Percentiles rank a stretch among this genome's conserved stretches.
Conservation (phyloP, 23 red algal species). For the Gracilaria domingensis region DNA sequence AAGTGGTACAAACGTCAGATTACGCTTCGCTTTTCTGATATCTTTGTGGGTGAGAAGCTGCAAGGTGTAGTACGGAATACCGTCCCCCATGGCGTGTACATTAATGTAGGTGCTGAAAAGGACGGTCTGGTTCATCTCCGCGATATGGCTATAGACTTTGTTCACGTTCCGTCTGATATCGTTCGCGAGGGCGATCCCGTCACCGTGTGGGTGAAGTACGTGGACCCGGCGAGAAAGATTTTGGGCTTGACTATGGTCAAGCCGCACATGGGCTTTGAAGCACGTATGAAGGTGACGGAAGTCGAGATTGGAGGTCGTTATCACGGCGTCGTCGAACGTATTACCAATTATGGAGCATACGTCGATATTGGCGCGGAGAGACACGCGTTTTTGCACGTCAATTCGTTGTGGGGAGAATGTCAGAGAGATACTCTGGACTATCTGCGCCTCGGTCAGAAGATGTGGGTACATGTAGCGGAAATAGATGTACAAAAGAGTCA, state of each 20-base stretch:
- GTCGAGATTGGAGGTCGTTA: slow-evolving; percentile 56
- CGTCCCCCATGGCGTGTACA: slow-evolving; percentile 79
- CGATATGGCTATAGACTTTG: slow-evolving; percentile 84
- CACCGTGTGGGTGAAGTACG: slow-evolving; percentile 87
- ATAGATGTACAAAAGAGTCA: slow-evolving; percentile 30
- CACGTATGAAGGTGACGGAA: slow-evolving; percentile 37
- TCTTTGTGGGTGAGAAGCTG: slow-evolving; percentile 65
- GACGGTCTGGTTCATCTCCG: slow-evolving; percentile 90
- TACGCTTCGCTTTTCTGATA: slow-evolving; percentile 30
- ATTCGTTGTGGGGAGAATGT: slow-evolving; percentile 67
- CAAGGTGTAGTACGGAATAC: slow-evolving; percentile 66
- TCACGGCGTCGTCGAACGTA: slow-evolving; percentile 65
- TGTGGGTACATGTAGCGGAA: slow-evolving; percentile 65
- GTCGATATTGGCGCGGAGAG: slow-evolving; percentile 86
- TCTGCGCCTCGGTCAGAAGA: slow-evolving; percentile 67
- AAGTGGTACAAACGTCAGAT: neutral
- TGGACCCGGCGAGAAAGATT: slow-evolving; percentile 49
- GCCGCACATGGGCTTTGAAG: slow-evolving; percentile 56
- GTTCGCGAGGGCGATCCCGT: slow-evolving; percentile 72
- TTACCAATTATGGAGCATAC: slow-evolving; percentile 94
- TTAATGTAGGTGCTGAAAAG: slow-evolving; percentile 77
- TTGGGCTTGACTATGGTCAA: slow-evolving; percentile 81
- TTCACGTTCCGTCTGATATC: slow-evolving; percentile 64
- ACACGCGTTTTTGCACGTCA: slow-evolving; percentile 90
- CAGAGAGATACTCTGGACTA: slow-evolving; percentile 80